phyloP scores from a whole-genome alignment of 2,329 filamentous ascomycete species.

The Lithohypha guttulata region DNA sequence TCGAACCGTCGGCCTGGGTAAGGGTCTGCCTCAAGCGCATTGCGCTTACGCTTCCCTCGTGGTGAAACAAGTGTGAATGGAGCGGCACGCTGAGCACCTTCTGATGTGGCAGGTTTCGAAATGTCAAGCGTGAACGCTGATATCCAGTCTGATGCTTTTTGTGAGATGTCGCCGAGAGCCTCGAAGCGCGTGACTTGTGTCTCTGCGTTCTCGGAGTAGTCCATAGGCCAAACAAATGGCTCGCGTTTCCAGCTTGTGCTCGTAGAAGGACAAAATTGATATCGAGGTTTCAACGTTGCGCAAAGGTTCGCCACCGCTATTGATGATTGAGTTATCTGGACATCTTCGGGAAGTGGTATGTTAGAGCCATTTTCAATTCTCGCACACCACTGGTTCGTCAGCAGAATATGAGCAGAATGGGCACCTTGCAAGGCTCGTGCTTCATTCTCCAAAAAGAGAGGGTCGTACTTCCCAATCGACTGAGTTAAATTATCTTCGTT shows the following conservation, averaged over 20 bases:
- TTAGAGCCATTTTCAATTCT: slow-evolving; percentile 60
- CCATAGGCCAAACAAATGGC: slow-evolving; percentile 64
- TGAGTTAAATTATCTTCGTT: slow-evolving; percentile 51
- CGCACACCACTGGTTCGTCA: slow-evolving; percentile 79
- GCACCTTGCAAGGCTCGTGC: slow-evolving; percentile 64
- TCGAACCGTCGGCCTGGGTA: slow-evolving; percentile 6
- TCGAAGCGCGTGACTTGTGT: slow-evolving; percentile 74
- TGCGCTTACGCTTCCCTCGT: slow-evolving; percentile 49
- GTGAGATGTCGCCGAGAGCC: slow-evolving; percentile 70
- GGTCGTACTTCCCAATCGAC: slow-evolving; percentile 62
- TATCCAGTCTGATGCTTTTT: slow-evolving; percentile 56
- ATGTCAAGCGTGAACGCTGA: slow-evolving; percentile 58
- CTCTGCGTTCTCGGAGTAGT: slow-evolving; percentile 40
- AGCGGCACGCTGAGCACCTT: slow-evolving; percentile 21
- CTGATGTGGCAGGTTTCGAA: slow-evolving; percentile 55
- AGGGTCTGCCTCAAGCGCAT: slow-evolving; percentile 26
- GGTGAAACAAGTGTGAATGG: slow-evolving; percentile 28
- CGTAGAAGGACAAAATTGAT: slow-evolving; percentile 69
- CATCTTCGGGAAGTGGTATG: slow-evolving; percentile 44
- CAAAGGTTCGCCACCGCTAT: slow-evolving; percentile 69
- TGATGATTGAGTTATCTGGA: slow-evolving; percentile 41
- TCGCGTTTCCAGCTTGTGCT: slow-evolving; percentile 78
- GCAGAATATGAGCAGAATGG: slow-evolving; percentile 70
- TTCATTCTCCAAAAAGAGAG: slow-evolving; percentile 67
- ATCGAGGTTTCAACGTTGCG: slow-evolving; percentile 70